Conservation (phyloP, 768 basidiomycete genomes). For the Suillus fuscotomentosus region DNA sequence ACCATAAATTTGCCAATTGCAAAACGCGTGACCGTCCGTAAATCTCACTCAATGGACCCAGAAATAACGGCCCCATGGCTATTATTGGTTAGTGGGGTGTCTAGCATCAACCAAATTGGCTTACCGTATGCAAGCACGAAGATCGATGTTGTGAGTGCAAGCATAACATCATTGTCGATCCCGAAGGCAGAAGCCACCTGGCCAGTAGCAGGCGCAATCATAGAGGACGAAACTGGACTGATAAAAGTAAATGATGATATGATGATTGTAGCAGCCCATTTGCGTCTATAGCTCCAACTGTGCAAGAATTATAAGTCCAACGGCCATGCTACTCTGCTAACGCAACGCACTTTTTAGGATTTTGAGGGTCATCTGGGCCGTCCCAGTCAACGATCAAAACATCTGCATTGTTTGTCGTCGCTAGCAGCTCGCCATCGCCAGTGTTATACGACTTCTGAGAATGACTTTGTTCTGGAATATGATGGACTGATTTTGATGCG, state of each 20-base stretch:
- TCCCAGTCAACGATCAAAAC: background rate
- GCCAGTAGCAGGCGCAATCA: slow-evolving; percentile 63
- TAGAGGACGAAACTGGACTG: slow-evolving; percentile 67
- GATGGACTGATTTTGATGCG: background rate
- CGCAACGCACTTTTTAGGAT: background rate
- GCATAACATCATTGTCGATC: slow-evolving; percentile 45
- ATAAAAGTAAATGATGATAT: slow-evolving; percentile 72
- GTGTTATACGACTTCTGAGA: background rate
- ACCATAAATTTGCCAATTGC: slow-evolving; percentile 65
- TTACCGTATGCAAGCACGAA: slow-evolving; percentile 61
- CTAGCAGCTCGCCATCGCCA: background rate
- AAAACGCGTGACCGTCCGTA: slow-evolving; percentile 64
- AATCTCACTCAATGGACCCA: slow-evolving; percentile 69
- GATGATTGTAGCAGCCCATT: slow-evolving; percentile 65
- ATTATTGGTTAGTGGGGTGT: background rate
- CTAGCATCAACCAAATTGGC: slow-evolving; percentile 4
- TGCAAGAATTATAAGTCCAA: background rate
- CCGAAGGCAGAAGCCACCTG: slow-evolving; percentile 54
- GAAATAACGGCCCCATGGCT: slow-evolving; percentile 34
- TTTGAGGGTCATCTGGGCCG: background rate
- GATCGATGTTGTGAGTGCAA: slow-evolving; percentile 60
- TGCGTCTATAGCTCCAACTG: slow-evolving; percentile 57
- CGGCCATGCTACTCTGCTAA: background rate
- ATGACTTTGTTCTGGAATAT: background rate
- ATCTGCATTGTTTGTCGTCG: background rate